Evolutionary conservation across 106 monocot genomes (phyloP).

Genomic region (Ottelia alismoides): DNA sequence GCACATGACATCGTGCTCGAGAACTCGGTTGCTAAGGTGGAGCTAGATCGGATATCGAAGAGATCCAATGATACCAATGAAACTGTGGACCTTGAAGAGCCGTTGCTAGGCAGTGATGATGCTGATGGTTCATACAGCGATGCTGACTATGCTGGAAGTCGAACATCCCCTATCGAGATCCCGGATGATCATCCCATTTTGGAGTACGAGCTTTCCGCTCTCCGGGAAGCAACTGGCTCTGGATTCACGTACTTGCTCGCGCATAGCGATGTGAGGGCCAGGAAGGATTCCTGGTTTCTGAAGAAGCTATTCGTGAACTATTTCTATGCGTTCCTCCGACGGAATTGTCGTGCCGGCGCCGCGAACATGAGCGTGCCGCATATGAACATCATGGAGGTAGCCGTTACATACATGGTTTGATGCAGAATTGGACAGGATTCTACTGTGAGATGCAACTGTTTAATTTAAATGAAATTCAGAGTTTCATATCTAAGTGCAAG

Average conservation of each 20-base stretch:
- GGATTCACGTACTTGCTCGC: slow-evolving; percentile 83
- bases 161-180: slow-evolving; percentile 9
- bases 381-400: slow-evolving; percentile 65
- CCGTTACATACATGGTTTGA: slow-evolving; percentile 86
- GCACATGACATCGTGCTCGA: slow-evolving; percentile 61
- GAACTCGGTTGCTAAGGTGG: slow-evolving; percentile 13
- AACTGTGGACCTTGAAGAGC: slow-evolving; percentile 33
- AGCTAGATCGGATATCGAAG: slow-evolving; percentile 13
- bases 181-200: slow-evolving; percentile 58
- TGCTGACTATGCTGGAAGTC: neutral
- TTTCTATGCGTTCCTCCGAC: slow-evolving; percentile 71
- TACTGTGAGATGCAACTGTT: too few relatives aligned
- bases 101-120: slow-evolving; percentile 30
- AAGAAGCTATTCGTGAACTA: slow-evolving; percentile 86
- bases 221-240: slow-evolving; percentile 71
- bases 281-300: slow-evolving; percentile 60
- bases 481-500: too few relatives aligned
- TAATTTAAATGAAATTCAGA: too few relatives aligned
- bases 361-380: slow-evolving; percentile 63
- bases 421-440: neutral
- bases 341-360: slow-evolving; percentile 70
- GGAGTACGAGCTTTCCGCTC: slow-evolving; percentile 67
- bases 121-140: neutral
- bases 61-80: slow-evolving; percentile 12
- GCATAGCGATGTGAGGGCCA: slow-evolving; percentile 74